Base-by-base conservation (phyloP, 352 stramenopile species). In the Plasmopara viticola region DNA sequence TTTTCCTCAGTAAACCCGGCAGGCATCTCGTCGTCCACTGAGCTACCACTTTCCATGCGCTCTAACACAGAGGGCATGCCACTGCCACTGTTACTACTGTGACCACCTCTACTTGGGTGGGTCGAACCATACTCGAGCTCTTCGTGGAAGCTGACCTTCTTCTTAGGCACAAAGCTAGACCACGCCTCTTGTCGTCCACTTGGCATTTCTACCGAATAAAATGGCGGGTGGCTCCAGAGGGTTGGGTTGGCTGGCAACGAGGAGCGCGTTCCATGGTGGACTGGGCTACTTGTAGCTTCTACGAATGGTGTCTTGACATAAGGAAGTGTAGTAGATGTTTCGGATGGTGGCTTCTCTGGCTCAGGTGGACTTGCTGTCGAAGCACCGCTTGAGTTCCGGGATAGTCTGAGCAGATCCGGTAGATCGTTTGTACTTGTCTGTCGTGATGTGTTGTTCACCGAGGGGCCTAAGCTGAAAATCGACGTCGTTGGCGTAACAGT, bases 401-500 rank as follows among this genome's bases (percentile, higher is more conserved):
- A 68, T 39, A 58, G 78, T 43, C 79, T 50, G 8, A 84, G 55
- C 10, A 64, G 60, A 31, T 63, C 79, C 13, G 71, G 20, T 25
- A 25, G 20, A 25, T 25, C 20, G 20, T 25, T 25, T 3, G 20
- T 25, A 25, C 20, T 25, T 25, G 20, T 25, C 20, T 25, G 80
- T 4, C 64, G 64, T 9, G 71, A 72, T 38, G 64, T 82, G 44
- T 67, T 72, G 9, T 69, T 66, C 13, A 77, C 46, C 5, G 66
- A 71, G 17, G 75, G 77, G 8, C 73, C 73, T 0, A 87, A 45
- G 49, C 78, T 89, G 56, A 89, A 89, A 47, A 85, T 47, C 9
- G 77, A 41, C 9, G 71, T 64, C 25, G 80, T 66, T 1, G 72
- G 66, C 9, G 70, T 63, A 43, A 61, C 64, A 25, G 20, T 25